Evolutionary conservation across 192 early-diverging fungal species (phyloP), one percentile per base, ranked within the genome.

Genomic region (Dissophora ornata): DNA sequence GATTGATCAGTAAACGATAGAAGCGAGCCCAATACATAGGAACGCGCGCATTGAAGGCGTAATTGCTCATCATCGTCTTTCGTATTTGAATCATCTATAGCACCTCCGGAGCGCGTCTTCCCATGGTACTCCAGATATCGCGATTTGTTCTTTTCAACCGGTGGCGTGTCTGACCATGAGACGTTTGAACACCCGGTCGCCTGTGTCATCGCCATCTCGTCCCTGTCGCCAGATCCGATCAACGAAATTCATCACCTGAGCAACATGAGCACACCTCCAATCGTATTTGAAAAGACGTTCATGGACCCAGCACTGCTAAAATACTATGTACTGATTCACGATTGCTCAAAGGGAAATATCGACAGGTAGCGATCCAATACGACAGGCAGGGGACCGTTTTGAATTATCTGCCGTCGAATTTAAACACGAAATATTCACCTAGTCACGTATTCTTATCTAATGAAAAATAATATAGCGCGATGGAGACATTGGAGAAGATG

Each of bases 111-210:
- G 45, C 69, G 84, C 8, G 51, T 91, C 10, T 89, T 91, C 16
- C 97, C 97, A 18, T 97, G 95, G 95, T 98, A 96, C 81, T 65
- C 86, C 13, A 64, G 84, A 62, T 96, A 95, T 79, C 83, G 93
- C 21, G 69, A 89, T 36, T 65, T 82, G 15, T 67, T 93, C 28
- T 85, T 90, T 19, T 80, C 79, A 59, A 80, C 84, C 28, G 84
- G 85, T 66, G 91, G 89, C 15, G 80, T 88, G 11, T 89, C 93
- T 0, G 96, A 98, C 64, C 95, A 98, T 62, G 95, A 97, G 71
- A 90, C 94, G 6, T 97, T 99, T 69, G 91, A 95, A 45, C 96
- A 98, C 79, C 97, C 97, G 2, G 90, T 97, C 5, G 95, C 94
- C 29, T 93, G 94, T 69, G 77, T 96, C 85, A 82, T 86, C 51